Conservation (phyloP, 2,329 filamentous ascomycete genomes). For the Hirsutella rhossiliensis region DNA sequence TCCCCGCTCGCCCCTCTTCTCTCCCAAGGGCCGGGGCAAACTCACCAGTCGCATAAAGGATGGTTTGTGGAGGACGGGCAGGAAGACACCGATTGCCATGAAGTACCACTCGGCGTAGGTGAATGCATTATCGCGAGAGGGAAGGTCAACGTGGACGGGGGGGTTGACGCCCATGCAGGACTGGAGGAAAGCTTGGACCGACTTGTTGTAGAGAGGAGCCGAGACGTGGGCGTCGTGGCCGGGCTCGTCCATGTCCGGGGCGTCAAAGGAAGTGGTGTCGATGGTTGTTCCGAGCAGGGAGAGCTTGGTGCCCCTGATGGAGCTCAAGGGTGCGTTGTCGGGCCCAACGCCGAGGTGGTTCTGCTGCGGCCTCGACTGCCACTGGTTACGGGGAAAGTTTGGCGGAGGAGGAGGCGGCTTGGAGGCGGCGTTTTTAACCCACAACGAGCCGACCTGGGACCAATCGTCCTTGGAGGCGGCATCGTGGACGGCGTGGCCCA, state of each 20-base stretch:
- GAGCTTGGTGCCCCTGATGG: conserved; percentile 65
- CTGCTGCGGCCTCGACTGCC: conserved; percentile 38
- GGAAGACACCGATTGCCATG: conserved; percentile 56
- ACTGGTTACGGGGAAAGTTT: conserved; percentile 18
- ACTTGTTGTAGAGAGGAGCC: conserved; percentile 53
- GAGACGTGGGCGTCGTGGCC: conserved; percentile 22
- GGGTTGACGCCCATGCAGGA: conserved; percentile 51
- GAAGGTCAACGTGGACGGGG: conserved; percentile 45
- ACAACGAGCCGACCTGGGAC: conserved; percentile 19
- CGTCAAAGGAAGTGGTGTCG: conserved; percentile 62
- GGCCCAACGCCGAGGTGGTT: conserved; percentile 55
- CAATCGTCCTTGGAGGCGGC: conserved; percentile 15
- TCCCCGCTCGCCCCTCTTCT: neutral
- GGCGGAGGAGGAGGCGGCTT: conserved; percentile 7
- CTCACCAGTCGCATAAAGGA: conserved; percentile 57
- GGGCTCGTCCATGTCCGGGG: conserved; percentile 51
- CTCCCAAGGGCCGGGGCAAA: conserved; percentile 1
- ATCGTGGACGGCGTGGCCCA: conserved; percentile 10
- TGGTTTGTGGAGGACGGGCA: conserved; percentile 67
- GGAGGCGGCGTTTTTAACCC: conserved; percentile 19
- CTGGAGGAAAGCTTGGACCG: conserved; percentile 56
- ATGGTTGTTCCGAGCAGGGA: conserved; percentile 70
- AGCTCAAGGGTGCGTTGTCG: conserved; percentile 54
- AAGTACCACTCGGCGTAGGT: conserved; percentile 68
- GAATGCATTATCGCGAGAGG: conserved; percentile 50